Conservation (phyloP, 495 filamentous ascomycete genomes). For the Aspergillus nidulans region DNA sequence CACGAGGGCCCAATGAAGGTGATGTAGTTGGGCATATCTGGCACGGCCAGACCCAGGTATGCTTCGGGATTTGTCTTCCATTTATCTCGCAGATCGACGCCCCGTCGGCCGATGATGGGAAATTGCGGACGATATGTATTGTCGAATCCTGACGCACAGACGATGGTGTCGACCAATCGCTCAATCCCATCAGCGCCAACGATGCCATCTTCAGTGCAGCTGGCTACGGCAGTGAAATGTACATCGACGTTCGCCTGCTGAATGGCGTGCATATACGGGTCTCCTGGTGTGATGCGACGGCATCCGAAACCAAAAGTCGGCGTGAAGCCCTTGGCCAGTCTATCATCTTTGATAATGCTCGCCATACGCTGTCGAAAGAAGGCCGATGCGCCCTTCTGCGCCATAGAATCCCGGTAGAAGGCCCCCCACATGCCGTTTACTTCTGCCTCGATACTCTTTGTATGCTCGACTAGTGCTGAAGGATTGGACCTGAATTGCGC, state of each 20-base stretch:
- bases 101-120: background rate
- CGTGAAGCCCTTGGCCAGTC: background rate
- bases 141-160: background rate
- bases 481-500: background rate
- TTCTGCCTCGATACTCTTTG: slow-evolving; percentile 1
- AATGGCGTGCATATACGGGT: background rate
- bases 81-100: background rate
- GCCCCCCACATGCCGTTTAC: slow-evolving; percentile 2
- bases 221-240: background rate
- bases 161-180: background rate
- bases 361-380: background rate
- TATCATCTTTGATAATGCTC: background rate
- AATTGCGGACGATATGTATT: background rate
- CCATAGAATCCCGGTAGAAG: background rate
- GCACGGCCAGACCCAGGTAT: background rate
- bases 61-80: background rate
- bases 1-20: background rate
- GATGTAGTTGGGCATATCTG: slow-evolving; percentile 1
- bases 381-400: background rate
- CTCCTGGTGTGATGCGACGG: background rate
- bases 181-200: background rate
- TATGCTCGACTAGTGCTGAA: background rate
- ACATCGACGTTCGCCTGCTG: background rate
- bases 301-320: background rate
- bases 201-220: background rate